Evolutionary conservation across 108 stramenopile species (phyloP), one percentile per base, ranked within the genome.

Genomic region (Licmophora abbreviata): DNA sequence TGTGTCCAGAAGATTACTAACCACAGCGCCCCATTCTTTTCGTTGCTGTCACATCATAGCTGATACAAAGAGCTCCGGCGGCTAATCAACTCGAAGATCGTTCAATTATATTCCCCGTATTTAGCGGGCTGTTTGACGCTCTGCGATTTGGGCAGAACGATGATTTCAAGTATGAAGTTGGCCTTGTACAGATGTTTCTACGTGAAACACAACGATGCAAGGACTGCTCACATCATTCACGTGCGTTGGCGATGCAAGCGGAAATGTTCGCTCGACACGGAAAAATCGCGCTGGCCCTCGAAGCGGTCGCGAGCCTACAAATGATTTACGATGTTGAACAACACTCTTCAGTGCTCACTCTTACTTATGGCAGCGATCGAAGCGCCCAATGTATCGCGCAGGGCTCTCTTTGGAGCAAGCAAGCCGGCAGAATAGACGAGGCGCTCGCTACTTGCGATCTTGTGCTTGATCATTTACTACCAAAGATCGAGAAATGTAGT

Each of bases 171-270:
- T 73, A 78, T 24, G 77, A 81, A 46, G 48, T 73, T 36, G 56
- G 63, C 2, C 29, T 81, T 40, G 57, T 73, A 26, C 49, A 61
- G 10, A 63, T 62, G 54, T 79, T 76, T 56, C 53, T 79, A 3
- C 51, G 74, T 23, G 71, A 79, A 33, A 64, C 84, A 44, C 45
- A 69, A 28, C 54, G 61, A 4, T 62, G 77, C 42, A 66, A 62
- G 14, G 73, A 81, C 54, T 67, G 72, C 20, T 44, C 82, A 18
- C 75, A 81, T 53, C 66, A 62, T 24, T 62, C 73, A 8, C 74
- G 74, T 34, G 79, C 84, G 18, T 34, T 86, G 24, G 70, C 75
- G 29, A 72, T 81, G 65, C 59, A 81, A 51, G 74, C 66, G 8
- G 77, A 78, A 33, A 71, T 76, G 42, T 61, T 64, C 17, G 68